A percentile compares a stretch with the other conserved stretches of the same genome.
phyloP scores from a whole-genome alignment of 805 yeast genomes.

The Nakazawaea pomicola region DNA sequence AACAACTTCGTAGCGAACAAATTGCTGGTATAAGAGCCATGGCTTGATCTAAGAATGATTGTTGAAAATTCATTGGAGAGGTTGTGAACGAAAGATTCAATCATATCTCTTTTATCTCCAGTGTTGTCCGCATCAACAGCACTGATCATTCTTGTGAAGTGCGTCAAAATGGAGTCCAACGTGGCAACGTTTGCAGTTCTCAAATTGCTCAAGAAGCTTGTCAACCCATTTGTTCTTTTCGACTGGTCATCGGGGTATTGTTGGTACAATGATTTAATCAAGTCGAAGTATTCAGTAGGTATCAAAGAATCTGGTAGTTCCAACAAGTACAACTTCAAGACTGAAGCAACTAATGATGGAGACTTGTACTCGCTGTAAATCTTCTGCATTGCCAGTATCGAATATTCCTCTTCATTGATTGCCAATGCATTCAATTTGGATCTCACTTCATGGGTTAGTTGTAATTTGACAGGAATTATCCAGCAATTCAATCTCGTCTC shows the following conservation, averaged over 20 bases:
- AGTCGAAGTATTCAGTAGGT: slow-evolving; percentile 59
- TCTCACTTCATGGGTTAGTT: slow-evolving; percentile 58
- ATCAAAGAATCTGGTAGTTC: slow-evolving; percentile 79
- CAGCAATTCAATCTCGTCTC: slow-evolving; percentile 63
- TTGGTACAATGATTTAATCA: slow-evolving; percentile 61
- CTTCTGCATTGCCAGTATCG: slow-evolving; percentile 28
- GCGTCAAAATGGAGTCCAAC: slow-evolving; percentile 73
- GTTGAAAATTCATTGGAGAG: slow-evolving; percentile 65
- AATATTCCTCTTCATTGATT: slow-evolving; percentile 23
- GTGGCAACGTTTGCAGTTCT: slow-evolving; percentile 74
- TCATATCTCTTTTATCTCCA: slow-evolving; percentile 29
- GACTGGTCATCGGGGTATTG: slow-evolving; percentile 30
- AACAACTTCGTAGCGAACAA: slow-evolving; percentile 54
- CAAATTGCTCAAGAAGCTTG: slow-evolving; percentile 59
- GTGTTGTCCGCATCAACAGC: slow-evolving; percentile 32
- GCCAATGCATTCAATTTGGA: slow-evolving; percentile 39
- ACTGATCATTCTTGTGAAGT: slow-evolving; percentile 58
- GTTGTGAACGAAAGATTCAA: slow-evolving; percentile 33
- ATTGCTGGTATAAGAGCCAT: slow-evolving; percentile 43
- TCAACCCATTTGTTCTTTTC: slow-evolving; percentile 55
- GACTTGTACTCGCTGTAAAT: slow-evolving; percentile 37
- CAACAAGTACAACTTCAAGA: slow-evolving; percentile 65
- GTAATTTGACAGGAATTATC: slow-evolving; percentile 60
- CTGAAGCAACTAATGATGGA: slow-evolving; percentile 53
- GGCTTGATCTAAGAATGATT: slow-evolving; percentile 52